phyloP scores from a whole-genome alignment of 257 asterid genomes.

The Scutellaria barbata region DNA sequence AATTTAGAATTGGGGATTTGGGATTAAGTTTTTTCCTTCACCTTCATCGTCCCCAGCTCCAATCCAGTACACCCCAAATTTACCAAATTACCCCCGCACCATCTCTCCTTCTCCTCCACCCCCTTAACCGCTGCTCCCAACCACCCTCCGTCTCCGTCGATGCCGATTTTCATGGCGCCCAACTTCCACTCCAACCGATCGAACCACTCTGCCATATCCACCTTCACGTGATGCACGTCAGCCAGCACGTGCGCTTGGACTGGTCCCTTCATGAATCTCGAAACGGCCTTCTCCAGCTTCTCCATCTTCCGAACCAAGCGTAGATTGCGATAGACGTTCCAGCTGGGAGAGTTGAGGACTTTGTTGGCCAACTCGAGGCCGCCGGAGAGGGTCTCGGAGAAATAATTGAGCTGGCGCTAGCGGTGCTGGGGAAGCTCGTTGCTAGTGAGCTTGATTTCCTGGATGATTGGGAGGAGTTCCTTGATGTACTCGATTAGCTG shows the following conservation, averaged over 20 bases:
- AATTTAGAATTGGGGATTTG: too few relatives aligned
- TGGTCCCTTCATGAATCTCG: slow-evolving; percentile 61
- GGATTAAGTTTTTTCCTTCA: too few relatives aligned
- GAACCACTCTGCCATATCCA: slow-evolving; percentile 68
- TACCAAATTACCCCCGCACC: slow-evolving; percentile 67
- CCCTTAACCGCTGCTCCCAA: slow-evolving; percentile 80
- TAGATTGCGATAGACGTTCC: slow-evolving; percentile 71
- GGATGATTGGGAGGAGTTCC: too few relatives aligned
- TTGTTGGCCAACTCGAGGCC: too few relatives aligned
- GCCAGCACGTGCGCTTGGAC: slow-evolving; percentile 80
- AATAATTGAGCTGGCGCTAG: too few relatives aligned
- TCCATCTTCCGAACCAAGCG: slow-evolving; percentile 78
- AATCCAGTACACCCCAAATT: slow-evolving; percentile 68
- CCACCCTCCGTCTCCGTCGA: slow-evolving; percentile 60
- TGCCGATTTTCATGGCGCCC: slow-evolving; percentile 76
- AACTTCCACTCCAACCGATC: too few relatives aligned
- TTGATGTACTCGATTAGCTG: too few relatives aligned
- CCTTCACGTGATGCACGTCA: slow-evolving; percentile 81
- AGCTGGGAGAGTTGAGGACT: slow-evolving; percentile 64
- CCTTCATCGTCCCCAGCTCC: too few relatives aligned
- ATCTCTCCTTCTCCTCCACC: slow-evolving; percentile 69
- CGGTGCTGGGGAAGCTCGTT: too few relatives aligned
- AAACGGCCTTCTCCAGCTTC: slow-evolving; percentile 69
- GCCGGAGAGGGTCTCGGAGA: too few relatives aligned
- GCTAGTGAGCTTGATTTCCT: too few relatives aligned